Evolutionary conservation across 805 yeast species (phyloP).

Genomic region (Candida schatavii): DNA sequence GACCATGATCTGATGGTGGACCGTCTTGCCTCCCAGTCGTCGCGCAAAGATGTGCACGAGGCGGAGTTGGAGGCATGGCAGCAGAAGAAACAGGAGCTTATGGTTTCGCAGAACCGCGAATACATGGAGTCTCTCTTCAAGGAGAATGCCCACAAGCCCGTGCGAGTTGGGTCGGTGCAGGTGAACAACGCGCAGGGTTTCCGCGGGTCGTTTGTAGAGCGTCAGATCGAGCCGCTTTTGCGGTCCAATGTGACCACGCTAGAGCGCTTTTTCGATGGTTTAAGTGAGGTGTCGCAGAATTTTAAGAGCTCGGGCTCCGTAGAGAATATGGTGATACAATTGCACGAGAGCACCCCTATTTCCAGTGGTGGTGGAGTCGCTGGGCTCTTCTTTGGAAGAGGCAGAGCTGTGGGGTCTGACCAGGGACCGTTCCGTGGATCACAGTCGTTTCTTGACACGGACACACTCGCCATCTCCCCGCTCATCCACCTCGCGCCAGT

Average conservation of each 20-base stretch:
- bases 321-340: constrained; percentile 36
- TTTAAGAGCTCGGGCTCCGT: constrained; percentile 43
- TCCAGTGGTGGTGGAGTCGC: not conserved
- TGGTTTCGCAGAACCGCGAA: constrained; percentile 30
- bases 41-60: constrained; percentile 17
- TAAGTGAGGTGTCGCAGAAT: constrained; percentile 45
- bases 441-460: constrained; percentile 1
- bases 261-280: constrained; percentile 31
- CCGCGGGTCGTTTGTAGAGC: constrained; percentile 42
- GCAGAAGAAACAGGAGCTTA: constrained; percentile 27
- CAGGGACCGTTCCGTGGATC: not conserved
- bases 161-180: constrained; percentile 43
- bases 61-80: constrained; percentile 24
- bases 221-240: constrained; percentile 49
- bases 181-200: constrained; percentile 47
- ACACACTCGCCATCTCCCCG: constrained; percentile 25
- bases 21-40: constrained; percentile 15
- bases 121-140: constrained; percentile 32
- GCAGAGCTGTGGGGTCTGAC: not conserved
- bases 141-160: constrained; percentile 37
- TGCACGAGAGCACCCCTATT: constrained; percentile 16
- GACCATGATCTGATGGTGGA: constrained; percentile 32
- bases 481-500: constrained; percentile 47
- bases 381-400: not conserved
- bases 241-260: constrained; percentile 37